Evolutionary conservation across 805 yeast species (phyloP).

Genomic region (Yamadazyma endophytica): DNA sequence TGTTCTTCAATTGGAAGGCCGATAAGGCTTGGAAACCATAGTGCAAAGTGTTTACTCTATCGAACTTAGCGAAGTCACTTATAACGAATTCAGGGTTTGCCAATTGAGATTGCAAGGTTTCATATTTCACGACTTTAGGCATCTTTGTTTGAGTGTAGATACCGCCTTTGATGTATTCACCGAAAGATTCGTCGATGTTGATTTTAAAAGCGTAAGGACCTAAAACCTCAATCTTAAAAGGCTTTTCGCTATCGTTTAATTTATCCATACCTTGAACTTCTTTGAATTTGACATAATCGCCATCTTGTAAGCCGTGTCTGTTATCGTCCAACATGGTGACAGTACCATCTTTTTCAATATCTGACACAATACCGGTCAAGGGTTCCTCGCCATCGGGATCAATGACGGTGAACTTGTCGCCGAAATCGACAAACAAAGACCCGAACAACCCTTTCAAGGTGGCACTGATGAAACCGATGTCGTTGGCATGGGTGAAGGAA

Average conservation of each 20-base stretch:
- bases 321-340: constrained; percentile 91
- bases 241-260: constrained; percentile 63
- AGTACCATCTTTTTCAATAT: constrained; percentile 80
- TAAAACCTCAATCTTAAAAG: constrained; percentile 73
- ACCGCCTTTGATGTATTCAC: constrained; percentile 78
- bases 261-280: constrained; percentile 80
- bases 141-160: constrained; percentile 88
- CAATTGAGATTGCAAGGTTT: constrained; percentile 62
- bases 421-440: constrained; percentile 84
- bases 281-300: constrained; percentile 78
- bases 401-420: constrained; percentile 69
- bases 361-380: constrained; percentile 78
- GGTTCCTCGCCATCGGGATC: constrained; percentile 96
- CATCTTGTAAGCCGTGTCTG: constrained; percentile 92
- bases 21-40: constrained; percentile 88
- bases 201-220: constrained; percentile 95
- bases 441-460: constrained; percentile 89
- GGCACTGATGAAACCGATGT: constrained; percentile 76
- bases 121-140: constrained; percentile 62
- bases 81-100: constrained; percentile 70
- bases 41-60: constrained; percentile 86
- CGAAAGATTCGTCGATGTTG: constrained; percentile 47
- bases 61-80: constrained; percentile 93
- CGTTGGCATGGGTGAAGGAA: constrained; percentile 65
- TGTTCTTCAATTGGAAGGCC: constrained; percentile 60